Conservation (phyloP, 345 rosid genomes). For the Citrus maxima region DNA sequence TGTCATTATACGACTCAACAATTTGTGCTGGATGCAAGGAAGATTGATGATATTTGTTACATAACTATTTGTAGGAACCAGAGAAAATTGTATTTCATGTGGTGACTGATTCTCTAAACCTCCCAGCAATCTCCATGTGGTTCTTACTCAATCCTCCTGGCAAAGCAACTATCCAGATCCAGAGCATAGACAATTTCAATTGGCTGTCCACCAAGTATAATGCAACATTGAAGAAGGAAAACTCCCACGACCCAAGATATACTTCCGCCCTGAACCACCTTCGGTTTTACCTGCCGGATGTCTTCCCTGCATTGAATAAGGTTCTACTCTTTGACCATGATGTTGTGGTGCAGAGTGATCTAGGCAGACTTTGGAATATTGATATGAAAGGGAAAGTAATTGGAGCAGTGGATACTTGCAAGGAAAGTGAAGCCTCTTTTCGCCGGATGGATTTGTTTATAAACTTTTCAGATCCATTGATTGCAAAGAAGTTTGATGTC, state of each 20-base stretch:
- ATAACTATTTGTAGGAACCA: slow-evolving; percentile 51
- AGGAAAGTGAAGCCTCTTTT: slow-evolving; percentile 52
- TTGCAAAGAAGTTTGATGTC: slow-evolving; percentile 52
- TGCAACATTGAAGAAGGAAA: slow-evolving; percentile 47
- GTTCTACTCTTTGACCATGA: slow-evolving; percentile 84
- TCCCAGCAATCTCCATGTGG: slow-evolving; percentile 93
- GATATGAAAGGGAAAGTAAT: slow-evolving; percentile 77
- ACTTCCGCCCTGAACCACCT: slow-evolving; percentile 72
- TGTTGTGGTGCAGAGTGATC: slow-evolving; percentile 85
- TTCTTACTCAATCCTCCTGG: slow-evolving; percentile 67
- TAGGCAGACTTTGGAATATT: slow-evolving; percentile 63
- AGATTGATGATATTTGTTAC: slow-evolving; percentile 11
- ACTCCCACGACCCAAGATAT: slow-evolving; percentile 64
- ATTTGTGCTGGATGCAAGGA: background rate
- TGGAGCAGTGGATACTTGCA: slow-evolving; percentile 92
- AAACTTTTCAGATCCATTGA: slow-evolving; percentile 67
- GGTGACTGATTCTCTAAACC: slow-evolving; percentile 78
- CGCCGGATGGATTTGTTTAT: slow-evolving; percentile 55
- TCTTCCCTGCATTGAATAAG: slow-evolving; percentile 72
- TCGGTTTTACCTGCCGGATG: slow-evolving; percentile 80
- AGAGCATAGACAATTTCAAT: slow-evolving; percentile 57
- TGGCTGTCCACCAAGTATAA: slow-evolving; percentile 57
- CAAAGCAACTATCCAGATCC: slow-evolving; percentile 60
- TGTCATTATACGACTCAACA: background rate
- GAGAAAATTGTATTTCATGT: slow-evolving; percentile 76